A percentile compares a stretch with the other conserved stretches of the same genome.
These are phyloP conservation scores for Gossypium stocksii DNA, from an alignment of 345 rosid species.

Conservation along the genomic window DNA sequence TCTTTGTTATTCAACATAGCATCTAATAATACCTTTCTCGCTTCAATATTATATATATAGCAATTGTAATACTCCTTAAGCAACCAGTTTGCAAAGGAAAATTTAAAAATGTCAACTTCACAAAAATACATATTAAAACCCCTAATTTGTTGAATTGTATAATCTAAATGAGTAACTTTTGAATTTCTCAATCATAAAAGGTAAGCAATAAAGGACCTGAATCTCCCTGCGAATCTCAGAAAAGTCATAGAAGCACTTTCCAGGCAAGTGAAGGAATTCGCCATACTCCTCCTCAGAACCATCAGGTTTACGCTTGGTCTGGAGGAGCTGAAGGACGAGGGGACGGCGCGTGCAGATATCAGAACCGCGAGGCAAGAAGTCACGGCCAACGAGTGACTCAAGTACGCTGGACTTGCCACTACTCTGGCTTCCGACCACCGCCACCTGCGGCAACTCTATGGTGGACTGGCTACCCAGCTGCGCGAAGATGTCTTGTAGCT, in stretches of 20 bases:
- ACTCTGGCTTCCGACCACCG: slow-evolving; percentile 98
- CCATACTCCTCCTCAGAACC: slow-evolving; percentile 86
- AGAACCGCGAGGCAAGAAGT: slow-evolving; percentile 85
- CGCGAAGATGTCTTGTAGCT: slow-evolving; percentile 90
- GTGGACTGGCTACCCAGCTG: slow-evolving; percentile 87
- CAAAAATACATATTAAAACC: background rate
- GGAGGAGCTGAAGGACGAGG: slow-evolving; percentile 86
- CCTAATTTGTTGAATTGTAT: background rate
- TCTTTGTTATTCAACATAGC: background rate
- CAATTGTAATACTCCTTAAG: background rate
- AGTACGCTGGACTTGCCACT: slow-evolving; percentile 99
- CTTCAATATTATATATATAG: background rate
- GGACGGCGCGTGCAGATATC: slow-evolving; percentile 98
- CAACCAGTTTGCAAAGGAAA: background rate
- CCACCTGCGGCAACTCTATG: slow-evolving; percentile 95
- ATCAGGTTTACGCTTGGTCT: slow-evolving; percentile 56
- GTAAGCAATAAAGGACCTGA: slow-evolving; percentile 43
- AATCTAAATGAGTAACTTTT: slow-evolving; percentile 1
- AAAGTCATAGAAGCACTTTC: slow-evolving; percentile 73
- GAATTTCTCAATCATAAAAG: background rate
- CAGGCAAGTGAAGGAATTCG: slow-evolving; percentile 85
- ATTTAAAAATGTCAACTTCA: background rate
- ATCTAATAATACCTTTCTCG: background rate
- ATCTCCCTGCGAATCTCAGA: slow-evolving; percentile 90
- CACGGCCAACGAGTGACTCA: slow-evolving; percentile 93